Conservation (phyloP, 345 rosid species). For the Hevea brasiliensis region DNA sequence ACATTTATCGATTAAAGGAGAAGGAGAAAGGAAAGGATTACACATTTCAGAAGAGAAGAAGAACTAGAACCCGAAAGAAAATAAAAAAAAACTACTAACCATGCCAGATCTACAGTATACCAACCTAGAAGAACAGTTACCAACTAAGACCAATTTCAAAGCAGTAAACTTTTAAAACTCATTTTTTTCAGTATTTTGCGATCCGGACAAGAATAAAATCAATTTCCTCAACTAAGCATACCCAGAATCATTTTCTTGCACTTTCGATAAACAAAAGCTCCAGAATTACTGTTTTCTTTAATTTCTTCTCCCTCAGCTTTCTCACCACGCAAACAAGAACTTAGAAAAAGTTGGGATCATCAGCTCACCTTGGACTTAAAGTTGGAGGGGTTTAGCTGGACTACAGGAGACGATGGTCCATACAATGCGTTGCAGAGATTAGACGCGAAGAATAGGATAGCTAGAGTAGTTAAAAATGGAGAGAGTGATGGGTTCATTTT, state of each 20-base stretch:
- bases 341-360: background rate
- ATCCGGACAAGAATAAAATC: too few species aligned
- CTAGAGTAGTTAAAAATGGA: constrained; percentile 29
- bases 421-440: constrained; percentile 54
- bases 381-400: constrained; percentile 94
- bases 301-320: background rate
- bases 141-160: background rate
- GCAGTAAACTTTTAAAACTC: background rate
- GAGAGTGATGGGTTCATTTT: constrained; percentile 28
- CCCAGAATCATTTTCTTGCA: too few species aligned
- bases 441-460: constrained; percentile 30
- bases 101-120: constrained; percentile 1
- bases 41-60: background rate
- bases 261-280: too few species aligned
- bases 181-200: background rate
- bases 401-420: constrained; percentile 92
- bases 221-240: too few species aligned
- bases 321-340: background rate
- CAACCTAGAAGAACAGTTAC: background rate
- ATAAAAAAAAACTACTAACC: background rate
- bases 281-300: background rate
- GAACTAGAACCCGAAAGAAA: too few species aligned
- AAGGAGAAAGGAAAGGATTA: too few species aligned
- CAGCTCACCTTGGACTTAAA: constrained; percentile 85
- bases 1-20: background rate